Conservation (phyloP, 164 flowering plant species). For the Vitis cinerea region DNA sequence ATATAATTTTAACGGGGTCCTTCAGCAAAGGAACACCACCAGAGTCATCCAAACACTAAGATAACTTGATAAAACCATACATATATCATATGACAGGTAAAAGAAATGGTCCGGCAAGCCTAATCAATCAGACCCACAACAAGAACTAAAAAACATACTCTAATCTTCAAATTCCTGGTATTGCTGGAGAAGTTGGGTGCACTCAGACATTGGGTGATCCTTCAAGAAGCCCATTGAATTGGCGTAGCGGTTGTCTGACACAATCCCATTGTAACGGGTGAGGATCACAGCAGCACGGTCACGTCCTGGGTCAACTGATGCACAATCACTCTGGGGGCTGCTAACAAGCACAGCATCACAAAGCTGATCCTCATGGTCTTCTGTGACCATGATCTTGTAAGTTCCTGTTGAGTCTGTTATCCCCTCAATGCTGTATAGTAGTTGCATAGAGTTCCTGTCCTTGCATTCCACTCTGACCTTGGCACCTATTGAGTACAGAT, state of each 20-base stretch:
- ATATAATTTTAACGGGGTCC: background rate
- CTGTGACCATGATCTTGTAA: slow-evolving; percentile 41
- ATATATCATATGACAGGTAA: background rate
- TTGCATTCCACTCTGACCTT: slow-evolving; percentile 61
- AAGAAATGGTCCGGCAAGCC: background rate
- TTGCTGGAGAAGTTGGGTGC: slow-evolving; percentile 45
- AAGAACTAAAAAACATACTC: slow-evolving; percentile 4
- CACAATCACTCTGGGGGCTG: slow-evolving; percentile 53
- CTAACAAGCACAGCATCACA: slow-evolving; percentile 55
- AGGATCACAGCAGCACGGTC: slow-evolving; percentile 67
- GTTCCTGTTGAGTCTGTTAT: slow-evolving; percentile 50
- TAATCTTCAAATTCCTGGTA: slow-evolving; percentile 41
- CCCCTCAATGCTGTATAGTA: slow-evolving; percentile 38
- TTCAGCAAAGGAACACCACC: background rate
- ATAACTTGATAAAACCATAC: background rate
- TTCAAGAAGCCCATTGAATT: slow-evolving; percentile 57
- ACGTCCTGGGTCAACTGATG: slow-evolving; percentile 37
- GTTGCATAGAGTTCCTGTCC: slow-evolving; percentile 29
- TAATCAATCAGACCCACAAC: background rate
- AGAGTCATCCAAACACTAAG: too few species aligned
- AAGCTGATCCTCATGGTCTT: slow-evolving; percentile 46
- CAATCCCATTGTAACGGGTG: slow-evolving; percentile 61
- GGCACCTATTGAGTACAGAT: slow-evolving; percentile 42
- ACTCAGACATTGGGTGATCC: slow-evolving; percentile 38
- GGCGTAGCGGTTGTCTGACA: slow-evolving; percentile 44